Conservation (phyloP, 371 early-diverging fungal genomes). For the Thermomucor indicae-seudaticae region DNA sequence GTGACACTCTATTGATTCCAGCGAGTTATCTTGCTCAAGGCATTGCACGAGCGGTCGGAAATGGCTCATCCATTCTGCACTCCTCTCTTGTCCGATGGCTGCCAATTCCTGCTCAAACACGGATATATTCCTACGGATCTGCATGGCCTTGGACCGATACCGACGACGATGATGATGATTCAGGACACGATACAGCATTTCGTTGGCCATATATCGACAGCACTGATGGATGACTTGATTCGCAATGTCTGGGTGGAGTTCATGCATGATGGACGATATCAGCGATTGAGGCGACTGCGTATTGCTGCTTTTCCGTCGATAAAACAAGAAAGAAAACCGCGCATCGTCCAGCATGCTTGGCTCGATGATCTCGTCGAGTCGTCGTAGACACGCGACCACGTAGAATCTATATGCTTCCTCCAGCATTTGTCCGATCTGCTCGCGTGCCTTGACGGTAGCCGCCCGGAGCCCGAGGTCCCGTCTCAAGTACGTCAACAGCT, state of each 20-base stretch:
- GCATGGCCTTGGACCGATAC: conserved; percentile 78
- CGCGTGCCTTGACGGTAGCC: conserved; percentile 62
- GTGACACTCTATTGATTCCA: no score
- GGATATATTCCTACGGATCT: conserved; percentile 81
- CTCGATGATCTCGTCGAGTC: conserved; percentile 63
- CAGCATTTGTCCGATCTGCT: conserved; percentile 66
- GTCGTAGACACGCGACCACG: conserved; percentile 54
- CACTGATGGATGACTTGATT: no score
- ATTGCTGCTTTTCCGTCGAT: conserved; percentile 25
- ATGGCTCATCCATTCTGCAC: conserved; percentile 51
- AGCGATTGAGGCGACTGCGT: conserved; percentile 55
- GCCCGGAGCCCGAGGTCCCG: conserved; percentile 70
- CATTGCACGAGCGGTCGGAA: conserved; percentile 83
- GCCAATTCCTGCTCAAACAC: conserved; percentile 81
- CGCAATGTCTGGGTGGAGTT: conserved; percentile 57
- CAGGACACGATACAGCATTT: conserved; percentile 68
- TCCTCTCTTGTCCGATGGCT: conserved; percentile 19
- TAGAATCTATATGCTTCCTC: conserved; percentile 71
- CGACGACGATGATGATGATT: conserved; percentile 66
- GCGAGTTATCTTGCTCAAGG: no score
- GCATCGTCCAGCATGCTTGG: conserved; percentile 64
- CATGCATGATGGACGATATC: conserved; percentile 57
- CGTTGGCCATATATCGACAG: no score
- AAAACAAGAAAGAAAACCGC: conserved; percentile 26
- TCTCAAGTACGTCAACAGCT: conserved; percentile 78